Base-by-base conservation (phyloP, 2,329 filamentous ascomycete species). In the Neopestalotiopsis sp. region DNA sequence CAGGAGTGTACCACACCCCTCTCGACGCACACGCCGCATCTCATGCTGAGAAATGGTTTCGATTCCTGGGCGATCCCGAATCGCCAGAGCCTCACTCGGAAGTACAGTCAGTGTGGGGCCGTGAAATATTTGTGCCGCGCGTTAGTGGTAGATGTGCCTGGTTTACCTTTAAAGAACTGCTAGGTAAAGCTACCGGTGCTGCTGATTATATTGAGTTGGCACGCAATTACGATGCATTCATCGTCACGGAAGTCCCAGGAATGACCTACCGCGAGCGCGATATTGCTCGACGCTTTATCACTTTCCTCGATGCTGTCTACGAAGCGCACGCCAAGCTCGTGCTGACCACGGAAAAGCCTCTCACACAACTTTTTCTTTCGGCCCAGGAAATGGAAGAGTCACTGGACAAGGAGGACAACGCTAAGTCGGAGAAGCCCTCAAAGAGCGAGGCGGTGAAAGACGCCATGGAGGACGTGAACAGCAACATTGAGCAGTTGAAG, bases 231-330 rank as follows among this genome's bases (percentile, higher is more conserved):
- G 92, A 98, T 70, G 91, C 95, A 1, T 98, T 99, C 76, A 89
- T 99, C 72, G 89, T 99, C 10, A 97, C 94, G 0, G 92, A 95
- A 65, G 91, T 98, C 1, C 96, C 96, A 0, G 93, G 92, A 5
- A 98, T 99, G 96, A 96, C 92, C 56, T 89, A 94, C 72, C 89
- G 90, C 67, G 90, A 94, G 76, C 90, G 96, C 24, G 96, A 99
- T 81, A 86, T 97, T 52, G 96, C 96, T 0, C 86, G 96, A 13
- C 88, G 96, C 4, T 98, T 99, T 81, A 99, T 99, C 79, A 99
- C 95, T 0, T 98, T 99, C 75, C 94, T 99, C 72, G 96, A 99
- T 78, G 95, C 96, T 5, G 92, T 98, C 4, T 99, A 99, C 78
- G 96, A 99, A 81, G 86, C 87, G 34, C 89, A 95, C 80, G 95